Percentiles rank a stretch among this genome's conserved stretches.
These are phyloP conservation scores for Moesziomyces antarcticus DNA, from an alignment of 1,284 basidiomycete species.

Conservation along the genomic window DNA sequence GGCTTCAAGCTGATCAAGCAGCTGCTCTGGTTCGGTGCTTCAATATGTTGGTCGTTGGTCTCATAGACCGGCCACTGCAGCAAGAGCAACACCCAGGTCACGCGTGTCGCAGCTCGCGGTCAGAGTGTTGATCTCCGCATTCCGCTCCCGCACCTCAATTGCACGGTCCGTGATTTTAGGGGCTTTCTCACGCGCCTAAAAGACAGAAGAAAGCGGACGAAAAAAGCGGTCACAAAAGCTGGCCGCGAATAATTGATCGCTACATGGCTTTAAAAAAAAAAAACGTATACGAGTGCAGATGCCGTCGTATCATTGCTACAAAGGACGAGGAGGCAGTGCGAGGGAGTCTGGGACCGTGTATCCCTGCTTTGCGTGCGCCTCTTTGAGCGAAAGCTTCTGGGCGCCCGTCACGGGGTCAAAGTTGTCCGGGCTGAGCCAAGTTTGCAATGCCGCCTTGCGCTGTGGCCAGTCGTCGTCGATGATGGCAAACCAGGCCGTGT, in stretches of 20 bases:
- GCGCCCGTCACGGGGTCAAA: constrained; percentile 22
- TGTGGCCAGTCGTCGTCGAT: constrained; percentile 54
- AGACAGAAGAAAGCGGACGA: too few species aligned
- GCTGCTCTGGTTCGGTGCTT: neutral
- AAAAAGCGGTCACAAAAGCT: too few species aligned
- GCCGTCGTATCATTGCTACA: constrained; percentile 5
- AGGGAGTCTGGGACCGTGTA: constrained; percentile 22
- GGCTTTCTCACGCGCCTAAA: neutral
- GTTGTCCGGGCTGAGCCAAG: constrained; percentile 46
- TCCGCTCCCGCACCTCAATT: too few species aligned
- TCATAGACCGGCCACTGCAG: neutral
- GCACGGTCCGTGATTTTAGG: neutral
- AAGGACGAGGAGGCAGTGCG: constrained; percentile 8
- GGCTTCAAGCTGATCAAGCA: neutral
- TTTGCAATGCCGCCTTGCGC: constrained; percentile 30
- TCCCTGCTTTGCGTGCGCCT: constrained; percentile 25
- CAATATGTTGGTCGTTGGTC: neutral
- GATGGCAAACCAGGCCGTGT: constrained; percentile 57
- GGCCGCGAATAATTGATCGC: too few species aligned
- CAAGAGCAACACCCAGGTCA: neutral
- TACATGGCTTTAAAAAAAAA: too few species aligned
- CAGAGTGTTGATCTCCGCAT: neutral
- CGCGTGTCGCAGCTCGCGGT: neutral
- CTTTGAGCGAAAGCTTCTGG: constrained; percentile 24
- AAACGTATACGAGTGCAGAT: too few species aligned